Base-by-base conservation (phyloP, 2,329 filamentous ascomycete genomes). In the Thelonectria rubi region DNA sequence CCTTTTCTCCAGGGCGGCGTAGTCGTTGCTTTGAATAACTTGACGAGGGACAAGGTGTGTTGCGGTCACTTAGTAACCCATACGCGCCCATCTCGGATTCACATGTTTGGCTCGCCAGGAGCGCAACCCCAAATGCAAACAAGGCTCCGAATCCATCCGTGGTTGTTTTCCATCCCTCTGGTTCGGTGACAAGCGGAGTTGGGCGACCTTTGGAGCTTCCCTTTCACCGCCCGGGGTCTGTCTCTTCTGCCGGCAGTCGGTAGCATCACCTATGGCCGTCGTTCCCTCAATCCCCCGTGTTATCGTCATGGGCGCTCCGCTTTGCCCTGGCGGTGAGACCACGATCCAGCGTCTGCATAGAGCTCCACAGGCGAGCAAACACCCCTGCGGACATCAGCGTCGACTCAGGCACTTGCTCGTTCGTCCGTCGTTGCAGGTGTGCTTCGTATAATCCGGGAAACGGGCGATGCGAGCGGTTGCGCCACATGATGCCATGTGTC, bases 261-360 rank as follows among this genome's bases (percentile, higher is more conserved):
- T 55, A 49, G 53, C 48, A 49, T 56, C 26, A 39, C 43, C 37
- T 51, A 34, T 39, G n/a, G 40, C 21, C 40, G 24, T 50, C 17
- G 30, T 48, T 49, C 46, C 47, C 46, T 48, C 58, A 42, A 42
- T 61, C 50, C 48, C 53, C 42, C 37, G 40, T 53, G 52, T 24
- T 30, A 57, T 61, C 58, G 34, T 45, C 37, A n/a, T 40, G 11
- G 53, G 30, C 24, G 58, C 47, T 53, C 53, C 53, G 48, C 34
- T 57, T 50, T 51, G 43, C 58, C 53, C 58, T 61, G 53, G 58
- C 58, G 58, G 58, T 61, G 58, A 61, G 50, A 48, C 58, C 48
- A 51, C 58, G 53, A 61, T 61, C 58, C 48, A 53, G 58, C 52
- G 18, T 51, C 42, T 61, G 48, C 53, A 59, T 54, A 20, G 42